Percentiles rank a stretch among this genome's conserved stretches.
Evolutionary conservation across 495 filamentous ascomycete genomes (phyloP).

Genomic region (Darksidea phi): DNA sequence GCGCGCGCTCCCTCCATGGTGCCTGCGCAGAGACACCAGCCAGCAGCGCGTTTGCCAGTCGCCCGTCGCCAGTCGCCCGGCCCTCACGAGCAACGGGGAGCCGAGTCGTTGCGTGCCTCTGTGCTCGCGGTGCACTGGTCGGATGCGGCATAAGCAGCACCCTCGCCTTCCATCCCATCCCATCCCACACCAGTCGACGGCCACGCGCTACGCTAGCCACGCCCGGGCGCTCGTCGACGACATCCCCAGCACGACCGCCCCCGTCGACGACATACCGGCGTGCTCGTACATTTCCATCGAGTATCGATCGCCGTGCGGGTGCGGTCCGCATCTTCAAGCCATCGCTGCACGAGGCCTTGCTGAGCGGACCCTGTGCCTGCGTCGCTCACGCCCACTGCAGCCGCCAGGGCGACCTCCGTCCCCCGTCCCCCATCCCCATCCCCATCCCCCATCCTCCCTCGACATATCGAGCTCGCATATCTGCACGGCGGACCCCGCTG

Average conservation of each 20-base stretch:
- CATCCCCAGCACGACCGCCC: too few relatives aligned
- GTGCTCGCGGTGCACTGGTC: slow-evolving; percentile 11
- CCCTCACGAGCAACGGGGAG: too few relatives aligned
- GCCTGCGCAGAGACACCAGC: too few relatives aligned
- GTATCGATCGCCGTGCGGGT: background rate
- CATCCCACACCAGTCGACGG: background rate
- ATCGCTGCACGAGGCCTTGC: background rate
- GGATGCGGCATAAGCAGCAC: background rate
- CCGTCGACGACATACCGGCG: too few relatives aligned
- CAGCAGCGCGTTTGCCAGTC: too few relatives aligned
- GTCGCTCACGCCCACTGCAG: background rate
- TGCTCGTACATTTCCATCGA: too few relatives aligned
- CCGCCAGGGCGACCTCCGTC: background rate
- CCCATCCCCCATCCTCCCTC: background rate
- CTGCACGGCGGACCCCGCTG: background rate
- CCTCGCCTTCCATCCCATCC: background rate
- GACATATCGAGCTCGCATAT: background rate
- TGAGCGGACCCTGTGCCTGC: slow-evolving; percentile 1
- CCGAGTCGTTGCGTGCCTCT: background rate
- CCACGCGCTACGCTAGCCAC: too few relatives aligned
- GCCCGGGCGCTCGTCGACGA: too few relatives aligned
- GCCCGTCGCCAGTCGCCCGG: too few relatives aligned
- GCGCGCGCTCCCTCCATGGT: too few relatives aligned
- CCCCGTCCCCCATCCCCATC: background rate
- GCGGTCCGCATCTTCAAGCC: background rate